Conservation (phyloP, 352 stramenopile species). For the Elongisporangium undulatum region DNA sequence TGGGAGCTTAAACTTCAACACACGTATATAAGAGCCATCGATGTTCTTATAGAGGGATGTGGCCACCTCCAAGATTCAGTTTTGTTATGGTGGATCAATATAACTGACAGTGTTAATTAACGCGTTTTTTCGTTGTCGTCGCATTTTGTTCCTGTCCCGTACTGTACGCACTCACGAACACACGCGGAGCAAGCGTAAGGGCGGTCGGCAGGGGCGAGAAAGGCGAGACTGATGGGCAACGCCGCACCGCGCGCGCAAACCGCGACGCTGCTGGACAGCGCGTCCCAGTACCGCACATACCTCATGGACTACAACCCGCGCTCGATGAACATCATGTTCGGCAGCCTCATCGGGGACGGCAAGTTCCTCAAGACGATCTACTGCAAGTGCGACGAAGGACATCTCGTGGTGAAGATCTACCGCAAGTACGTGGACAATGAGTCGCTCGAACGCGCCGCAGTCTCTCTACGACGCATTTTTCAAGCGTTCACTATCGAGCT, state of each 20-base stretch:
- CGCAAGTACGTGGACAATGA: conserved; percentile 79
- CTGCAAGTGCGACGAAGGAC: conserved; percentile 83
- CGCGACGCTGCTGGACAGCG: conserved; percentile 70
- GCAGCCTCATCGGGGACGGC: conserved; percentile 77
- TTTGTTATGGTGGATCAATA: background rate
- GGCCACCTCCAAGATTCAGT: background rate
- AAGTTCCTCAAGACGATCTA: conserved; percentile 90
- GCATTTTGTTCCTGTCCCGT: background rate
- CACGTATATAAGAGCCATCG: background rate
- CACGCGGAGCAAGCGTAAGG: background rate
- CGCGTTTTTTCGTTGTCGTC: background rate
- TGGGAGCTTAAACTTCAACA: background rate
- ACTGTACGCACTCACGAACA: background rate
- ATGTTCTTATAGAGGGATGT: too few species aligned
- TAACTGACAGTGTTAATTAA: background rate
- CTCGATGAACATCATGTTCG: conserved; percentile 85
- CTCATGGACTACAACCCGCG: conserved; percentile 84
- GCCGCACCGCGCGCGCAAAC: conserved; percentile 75
- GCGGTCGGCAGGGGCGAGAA: background rate
- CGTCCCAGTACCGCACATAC: conserved; percentile 85
- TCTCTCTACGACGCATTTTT: conserved; percentile 46
- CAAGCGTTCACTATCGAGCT: conserved; percentile 60
- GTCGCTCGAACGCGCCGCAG: conserved; percentile 49
- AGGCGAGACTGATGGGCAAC: conserved; percentile 57
- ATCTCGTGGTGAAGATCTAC: conserved; percentile 88